Evolutionary conservation across 176 grass and related monocot species (phyloP), one percentile per base, ranked within the genome.

Genomic region (Musa schizocarpa): DNA sequence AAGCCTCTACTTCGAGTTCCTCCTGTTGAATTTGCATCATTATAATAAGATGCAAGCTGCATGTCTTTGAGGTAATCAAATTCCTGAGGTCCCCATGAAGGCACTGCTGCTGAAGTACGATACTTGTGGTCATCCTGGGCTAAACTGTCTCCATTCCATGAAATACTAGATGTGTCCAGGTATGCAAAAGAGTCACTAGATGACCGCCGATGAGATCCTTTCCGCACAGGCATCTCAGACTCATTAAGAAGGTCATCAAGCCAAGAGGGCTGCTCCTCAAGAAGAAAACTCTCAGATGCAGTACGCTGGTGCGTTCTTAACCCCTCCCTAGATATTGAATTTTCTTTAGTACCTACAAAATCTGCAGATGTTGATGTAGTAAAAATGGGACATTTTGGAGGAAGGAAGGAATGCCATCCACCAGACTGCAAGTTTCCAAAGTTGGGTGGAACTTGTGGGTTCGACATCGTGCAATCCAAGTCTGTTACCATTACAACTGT

Each of bases 221-320:
- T 62, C 66, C 86, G 77, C 53, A 82, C 82, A 0, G 86, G 90
- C n/a, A 78, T 87, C 75, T 99, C 90, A 0, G 95, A 90, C 80
- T 99, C 95, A 50, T 89, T 80, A 13, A 99, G 88, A 68, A 99
- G 83, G 52, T 99, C 95, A 4, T 94, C 86, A 7, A 99, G 95
- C 95, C 90, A 99, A 21, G 88, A 91, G 7, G 90, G 90, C 74
- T 99, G 88, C 76, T 94, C 95, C 81, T 99, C 95, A 11, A 92
- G 85, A 2, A 90, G 76, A 84, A 99, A 89, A 80, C 90, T 91
- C 80, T 89, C 95, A 0, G 95, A 94, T 53, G 95, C 84, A 53
- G 88, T 93, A 75, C 90, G 86, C 75, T 91, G 88, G 74, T 94
- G 95, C 5, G 22, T 76, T 13, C 87, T 82, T 11, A 85, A 77